Percentiles rank a stretch among this genome's conserved stretches.
These are phyloP conservation scores for Saccharomycopsis hybrid DNA, from an alignment of 1,139 yeast species.

Conservation along the genomic window DNA sequence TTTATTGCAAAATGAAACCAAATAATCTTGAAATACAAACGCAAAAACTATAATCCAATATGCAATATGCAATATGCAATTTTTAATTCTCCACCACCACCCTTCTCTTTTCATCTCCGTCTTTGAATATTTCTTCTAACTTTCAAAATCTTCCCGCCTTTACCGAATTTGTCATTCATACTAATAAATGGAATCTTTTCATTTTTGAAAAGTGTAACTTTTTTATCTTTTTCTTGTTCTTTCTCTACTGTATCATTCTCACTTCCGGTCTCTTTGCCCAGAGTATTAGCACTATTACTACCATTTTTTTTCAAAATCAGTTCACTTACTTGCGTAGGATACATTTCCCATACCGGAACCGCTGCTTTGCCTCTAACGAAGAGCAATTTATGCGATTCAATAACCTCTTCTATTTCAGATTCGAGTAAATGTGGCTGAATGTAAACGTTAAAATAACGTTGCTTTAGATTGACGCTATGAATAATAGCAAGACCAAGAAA, in stretches of 20 bases:
- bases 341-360: conserved; percentile 42
- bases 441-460: conserved; percentile 46
- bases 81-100: too few relatives aligned
- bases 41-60: too few relatives aligned
- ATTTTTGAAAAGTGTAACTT: conserved; percentile 56
- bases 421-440: conserved; percentile 26
- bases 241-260: conserved; percentile 5
- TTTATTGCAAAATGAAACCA: too few relatives aligned
- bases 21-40: too few relatives aligned
- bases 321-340: conserved; percentile 23
- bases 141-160: conserved; percentile 17
- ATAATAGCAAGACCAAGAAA: conserved; percentile 45
- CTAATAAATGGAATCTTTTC: conserved; percentile 26
- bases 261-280: too few relatives aligned
- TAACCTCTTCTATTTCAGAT: not conserved
- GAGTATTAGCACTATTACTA: too few relatives aligned
- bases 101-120: not conserved
- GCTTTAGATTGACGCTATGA: conserved; percentile 51
- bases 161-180: conserved; percentile 17
- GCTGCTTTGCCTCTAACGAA: conserved; percentile 64
- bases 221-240: conserved; percentile 36
- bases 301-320: too few relatives aligned
- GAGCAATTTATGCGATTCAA: conserved; percentile 31
- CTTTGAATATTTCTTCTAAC: conserved; percentile 16
- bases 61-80: too few relatives aligned